Evolutionary conservation across 495 filamentous ascomycete genomes (phyloP).

Genomic region (Xylaria nigripes): DNA sequence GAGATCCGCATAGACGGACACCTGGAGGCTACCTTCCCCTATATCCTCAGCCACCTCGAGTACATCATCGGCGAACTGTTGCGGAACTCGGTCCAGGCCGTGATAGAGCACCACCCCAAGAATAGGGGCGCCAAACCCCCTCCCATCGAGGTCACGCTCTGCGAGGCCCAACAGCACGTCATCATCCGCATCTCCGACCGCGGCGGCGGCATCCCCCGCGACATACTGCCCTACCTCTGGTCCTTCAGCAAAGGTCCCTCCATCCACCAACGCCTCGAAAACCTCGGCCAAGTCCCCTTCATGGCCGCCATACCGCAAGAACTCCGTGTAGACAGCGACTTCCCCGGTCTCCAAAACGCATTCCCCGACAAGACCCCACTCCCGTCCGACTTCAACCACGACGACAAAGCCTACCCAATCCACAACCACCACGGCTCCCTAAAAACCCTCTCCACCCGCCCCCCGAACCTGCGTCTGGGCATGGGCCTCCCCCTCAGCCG

Average conservation of each 20-base stretch:
- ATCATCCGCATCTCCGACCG: conserved; percentile 94
- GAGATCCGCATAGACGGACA: conserved; percentile 82
- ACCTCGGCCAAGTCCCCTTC: conserved; percentile 77
- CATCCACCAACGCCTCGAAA: conserved; percentile 62
- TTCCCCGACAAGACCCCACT: no score
- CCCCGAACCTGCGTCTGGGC: conserved; percentile 80
- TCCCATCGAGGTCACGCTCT: conserved; percentile 88
- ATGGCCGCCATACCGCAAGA: conserved; percentile 96
- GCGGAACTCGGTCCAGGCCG: conserved; percentile 88
- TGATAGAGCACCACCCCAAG: conserved; percentile 56
- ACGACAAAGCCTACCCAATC: neutral
- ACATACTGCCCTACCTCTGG: conserved; percentile 86
- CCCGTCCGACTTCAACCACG: conserved; percentile 18
- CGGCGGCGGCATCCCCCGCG: conserved; percentile 81
- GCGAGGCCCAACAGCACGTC: conserved; percentile 89
- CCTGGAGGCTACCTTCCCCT: conserved; percentile 84
- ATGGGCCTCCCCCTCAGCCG: conserved; percentile 92
- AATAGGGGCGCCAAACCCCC: conserved; percentile 50
- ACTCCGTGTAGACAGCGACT: conserved; percentile 63
- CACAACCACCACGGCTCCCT: conserved; percentile 50
- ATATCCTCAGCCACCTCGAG: conserved; percentile 90
- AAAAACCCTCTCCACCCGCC: conserved; percentile 65
- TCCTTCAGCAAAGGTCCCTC: conserved; percentile 89
- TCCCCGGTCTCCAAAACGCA: conserved; percentile 42
- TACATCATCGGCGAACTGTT: conserved; percentile 96